A percentile compares a stretch with the other conserved stretches of the same genome.
phyloP scores from a whole-genome alignment of 2,329 filamentous ascomycete species.

The Colletotrichum orbiculare region DNA sequence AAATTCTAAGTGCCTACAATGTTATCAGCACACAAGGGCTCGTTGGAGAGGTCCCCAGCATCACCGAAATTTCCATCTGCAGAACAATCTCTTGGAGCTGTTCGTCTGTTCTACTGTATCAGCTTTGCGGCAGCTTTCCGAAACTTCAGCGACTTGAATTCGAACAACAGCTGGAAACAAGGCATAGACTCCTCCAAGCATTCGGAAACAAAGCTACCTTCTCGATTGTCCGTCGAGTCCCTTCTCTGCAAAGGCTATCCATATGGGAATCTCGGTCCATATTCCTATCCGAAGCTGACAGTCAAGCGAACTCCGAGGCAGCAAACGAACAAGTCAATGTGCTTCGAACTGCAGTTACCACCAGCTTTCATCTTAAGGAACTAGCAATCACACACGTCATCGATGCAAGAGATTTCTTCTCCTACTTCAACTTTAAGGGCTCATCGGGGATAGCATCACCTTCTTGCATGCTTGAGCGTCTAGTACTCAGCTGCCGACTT shows the following conservation, averaged over 20 bases:
- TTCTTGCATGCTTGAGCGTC: constrained; percentile 1
- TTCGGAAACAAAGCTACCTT: not conserved
- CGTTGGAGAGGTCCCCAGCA: not conserved
- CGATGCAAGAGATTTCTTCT: constrained; percentile 14
- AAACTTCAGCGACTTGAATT: not conserved
- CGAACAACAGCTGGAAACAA: not conserved
- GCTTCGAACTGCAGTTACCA: not conserved
- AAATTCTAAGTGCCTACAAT: not conserved
- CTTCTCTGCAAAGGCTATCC: not conserved
- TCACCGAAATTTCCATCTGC: constrained; percentile 6
- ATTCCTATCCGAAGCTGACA: constrained; percentile 8
- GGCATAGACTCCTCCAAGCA: not conserved
- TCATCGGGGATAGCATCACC: not conserved
- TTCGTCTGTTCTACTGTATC: not conserved
- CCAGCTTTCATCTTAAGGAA: constrained; percentile 1
- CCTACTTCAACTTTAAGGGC: not conserved
- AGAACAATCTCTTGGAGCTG: constrained; percentile 2
- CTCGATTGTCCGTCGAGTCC: not conserved
- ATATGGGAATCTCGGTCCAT: constrained; percentile 2
- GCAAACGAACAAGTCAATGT: not conserved
- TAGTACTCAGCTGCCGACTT: constrained; percentile 2
- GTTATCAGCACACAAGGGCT: not conserved
- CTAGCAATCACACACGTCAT: constrained; percentile 4
- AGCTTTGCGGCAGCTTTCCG: constrained; percentile 1
- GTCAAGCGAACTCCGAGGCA: not conserved